Evolutionary conservation across 805 yeast species (phyloP), one percentile per base, ranked within the genome.

Genomic region (Lachancea nothofagi): DNA sequence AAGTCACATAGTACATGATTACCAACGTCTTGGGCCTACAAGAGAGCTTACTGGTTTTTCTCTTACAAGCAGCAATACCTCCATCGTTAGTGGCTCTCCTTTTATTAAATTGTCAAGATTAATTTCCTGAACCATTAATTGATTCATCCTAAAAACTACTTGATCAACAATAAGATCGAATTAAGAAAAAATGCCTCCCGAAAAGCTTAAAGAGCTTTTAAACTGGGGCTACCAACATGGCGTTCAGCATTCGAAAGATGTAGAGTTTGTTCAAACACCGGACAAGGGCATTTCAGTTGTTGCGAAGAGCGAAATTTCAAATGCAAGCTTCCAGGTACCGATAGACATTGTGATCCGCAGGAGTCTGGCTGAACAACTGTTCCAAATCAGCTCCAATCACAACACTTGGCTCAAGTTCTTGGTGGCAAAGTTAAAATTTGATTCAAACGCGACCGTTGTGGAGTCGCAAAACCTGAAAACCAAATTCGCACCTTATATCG

Each of bases 401-500:
- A 71, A 70, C 40, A 55, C 60, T 1, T 56, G 62, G 32, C 40
- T 67, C 20, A 64, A 70, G 33, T 46, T 74, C 4, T 41, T 71
- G 0, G 34, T 73, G 4, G 69, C 75, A 0, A 69, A 66, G 39
- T 38, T 73, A 43, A 72, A 63, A 46, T 74, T 61, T 45, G 64
- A 55, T 26, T 47, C 38, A 1, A 38, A 46, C 22, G 25, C 14
- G 27, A 49, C 38, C 4, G 44, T 13, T 13, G 45, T 35, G 12
- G 36, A 36, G 17, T 47, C 39, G 3, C 40, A 13, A 3, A 50
- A 64, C 26, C n/a, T 63, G 3, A 55, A 54, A 6, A 37, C 42
- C 22, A 59, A 61, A 37, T 67, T 65, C 42, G 33, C 39, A 18
- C 72, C 76, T 2, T 80, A 79, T 47, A 57, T 80, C 21, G 62